Evolutionary conservation across 805 yeast genomes (phyloP), one percentile per base, ranked within the genome.

Genomic region (Grigorovia yakushimaensis): DNA sequence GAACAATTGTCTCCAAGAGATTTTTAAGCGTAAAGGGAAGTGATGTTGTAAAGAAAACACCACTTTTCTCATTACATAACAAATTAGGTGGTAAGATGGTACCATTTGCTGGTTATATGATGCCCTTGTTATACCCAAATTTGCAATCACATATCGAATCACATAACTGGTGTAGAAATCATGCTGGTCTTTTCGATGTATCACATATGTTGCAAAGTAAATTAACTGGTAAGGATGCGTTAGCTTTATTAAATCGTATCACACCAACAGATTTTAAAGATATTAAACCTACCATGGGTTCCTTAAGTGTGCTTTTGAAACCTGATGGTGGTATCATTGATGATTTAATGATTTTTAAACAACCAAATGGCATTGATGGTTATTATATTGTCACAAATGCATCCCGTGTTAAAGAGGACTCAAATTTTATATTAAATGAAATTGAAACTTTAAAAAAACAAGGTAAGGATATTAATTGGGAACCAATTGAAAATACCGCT

Each of bases 151-250:
- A 91, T 65, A 80, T 88, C 39, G 95, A 88, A 51, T 88, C 97
- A 1, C 98, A 93, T 69, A 77, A 83, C 46, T 93, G 98, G 98
- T 94, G 91, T 0, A 78, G 98, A 64, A 60, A 71, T 19, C 77
- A 85, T 51, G 88, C 89, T 36, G 98, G 98, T 6, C 71, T 93
- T 44, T 93, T 93, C 59, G 98, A 93, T 64, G 98, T 93, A 45
- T 86, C 96, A 47, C 98, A 93, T 67, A 93, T 93, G 98, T 75
- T 91, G 44, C 98, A 93, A 70, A 97, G 94, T 65, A 75, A 72
- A 40, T 65, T 93, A 50, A 61, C 66, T 2, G 98, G 98, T 15
- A 67, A 76, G 1, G 83, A 77, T 39, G 77, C 94, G 1, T 69
- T 78, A 5, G 70, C 71, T 4, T 79, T 91, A 47, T 71, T 93